Base-by-base conservation (phyloP, 2,329 filamentous ascomycete species). In the Colletotrichum kahawae region DNA sequence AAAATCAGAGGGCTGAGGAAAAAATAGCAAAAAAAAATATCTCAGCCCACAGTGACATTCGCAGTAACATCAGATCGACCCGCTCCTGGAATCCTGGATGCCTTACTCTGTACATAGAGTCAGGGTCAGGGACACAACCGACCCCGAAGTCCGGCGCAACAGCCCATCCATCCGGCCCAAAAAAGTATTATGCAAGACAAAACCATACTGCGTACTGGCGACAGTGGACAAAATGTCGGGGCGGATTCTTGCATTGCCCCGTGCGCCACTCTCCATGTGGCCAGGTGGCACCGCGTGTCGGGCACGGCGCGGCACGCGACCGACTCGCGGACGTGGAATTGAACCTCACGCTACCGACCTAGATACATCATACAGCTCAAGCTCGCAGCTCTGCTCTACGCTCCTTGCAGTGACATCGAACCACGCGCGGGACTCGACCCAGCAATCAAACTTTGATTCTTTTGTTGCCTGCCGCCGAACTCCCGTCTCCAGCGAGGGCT, bases 91-190 rank as follows among this genome's bases (percentile, higher is more conserved):
- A 70, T 64, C 66, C 57, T 51, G 27, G 60, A 31, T 63, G 34
- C 65, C 43, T 48, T 2, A 7, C 43, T 4, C 43, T 48, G 43
- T 43, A 21, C 21, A 21, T 21, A 31, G 31, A 33, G 9, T 33
- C 24, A 27, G 24, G 24, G 24, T 27, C 24, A 48, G n/a, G 43
- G 43, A 48, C 43, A 48, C 43, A 2, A 36, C 43, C 48, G 62
- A 51, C 43, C 56, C 72, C 69, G 72, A 67, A 72, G 14, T 72
- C 69, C 72, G 72, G 27, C 63, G 54, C 67, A 36, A 51, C 71
- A 27, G 65, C 43, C 43, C 13, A 21, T 34, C 33, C 13, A 13
- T 21, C 9, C 18, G 38, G n/a, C 38, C 18, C 43, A 21, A n/a
- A 51, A 13, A 24, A 13, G 24, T 2, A 51, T 24, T 54, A 29